Conservation (phyloP, 2,329 filamentous ascomycete genomes). For the Colletotrichum salicis region DNA sequence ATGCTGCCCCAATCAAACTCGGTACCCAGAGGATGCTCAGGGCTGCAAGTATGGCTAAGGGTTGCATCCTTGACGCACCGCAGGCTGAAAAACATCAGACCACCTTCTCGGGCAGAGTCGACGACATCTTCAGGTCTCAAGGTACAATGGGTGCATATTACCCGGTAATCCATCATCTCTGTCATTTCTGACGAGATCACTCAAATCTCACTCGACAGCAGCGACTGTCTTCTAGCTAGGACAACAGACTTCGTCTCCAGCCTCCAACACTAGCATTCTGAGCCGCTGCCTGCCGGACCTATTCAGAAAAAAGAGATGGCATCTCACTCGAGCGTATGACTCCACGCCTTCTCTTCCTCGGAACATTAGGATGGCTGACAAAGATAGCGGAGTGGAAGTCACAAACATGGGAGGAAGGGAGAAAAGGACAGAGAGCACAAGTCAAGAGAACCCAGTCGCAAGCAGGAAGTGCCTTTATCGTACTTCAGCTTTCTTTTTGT, state of each 20-base stretch:
- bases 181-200: constrained; percentile 31
- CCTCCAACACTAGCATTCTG: background rate
- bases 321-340: background rate
- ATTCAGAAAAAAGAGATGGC: background rate
- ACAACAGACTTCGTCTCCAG: background rate
- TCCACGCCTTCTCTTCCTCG: background rate
- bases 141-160: background rate
- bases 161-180: background rate
- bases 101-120: background rate
- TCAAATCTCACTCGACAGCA: background rate
- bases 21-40: background rate
- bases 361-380: background rate
- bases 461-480: background rate
- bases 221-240: background rate
- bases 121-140: background rate
- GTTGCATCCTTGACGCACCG: background rate
- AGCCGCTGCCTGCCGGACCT: background rate
- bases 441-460: background rate
- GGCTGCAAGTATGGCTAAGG: background rate
- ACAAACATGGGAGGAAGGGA: background rate
- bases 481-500: constrained; percentile 51
- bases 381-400: background rate
- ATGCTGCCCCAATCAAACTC: background rate
- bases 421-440: background rate
- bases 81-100: background rate